Evolutionary conservation across 345 rosid species (phyloP).

Genomic region (Rhizophora mangle): DNA sequence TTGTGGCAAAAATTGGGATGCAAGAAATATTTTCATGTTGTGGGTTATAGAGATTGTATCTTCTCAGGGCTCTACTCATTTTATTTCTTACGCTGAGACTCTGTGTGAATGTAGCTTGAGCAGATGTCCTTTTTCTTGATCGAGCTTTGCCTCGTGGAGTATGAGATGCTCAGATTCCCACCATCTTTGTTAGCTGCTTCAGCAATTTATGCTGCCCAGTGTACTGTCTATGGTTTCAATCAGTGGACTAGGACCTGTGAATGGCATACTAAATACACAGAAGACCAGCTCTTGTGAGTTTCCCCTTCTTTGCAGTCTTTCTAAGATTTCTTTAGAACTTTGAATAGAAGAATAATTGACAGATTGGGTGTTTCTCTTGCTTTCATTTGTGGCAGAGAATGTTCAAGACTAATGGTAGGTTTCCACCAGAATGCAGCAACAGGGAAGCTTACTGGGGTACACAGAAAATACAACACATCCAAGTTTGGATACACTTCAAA

Average conservation of each 20-base stretch:
- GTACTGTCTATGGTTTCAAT: slow-evolving; percentile 55
- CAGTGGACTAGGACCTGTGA: slow-evolving; percentile 76
- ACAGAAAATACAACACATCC: slow-evolving; percentile 68
- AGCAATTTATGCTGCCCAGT: slow-evolving; percentile 78
- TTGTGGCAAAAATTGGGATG: no score
- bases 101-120: slow-evolving; percentile 48
- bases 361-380: not conserved
- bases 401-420: slow-evolving; percentile 61
- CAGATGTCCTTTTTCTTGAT: slow-evolving; percentile 67
- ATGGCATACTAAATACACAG: slow-evolving; percentile 65
- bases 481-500: slow-evolving; percentile 70
- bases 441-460: slow-evolving; percentile 81
- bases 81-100: not conserved
- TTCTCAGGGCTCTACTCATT: no score
- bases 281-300: slow-evolving; percentile 72
- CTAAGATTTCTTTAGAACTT: not conserved
- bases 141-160: slow-evolving; percentile 88
- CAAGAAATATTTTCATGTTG: no score
- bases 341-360: not conserved
- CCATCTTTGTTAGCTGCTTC: slow-evolving; percentile 84
- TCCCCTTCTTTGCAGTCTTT: not conserved
- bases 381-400: slow-evolving; percentile 47
- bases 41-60: no score
- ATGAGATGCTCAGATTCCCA: slow-evolving; percentile 72
- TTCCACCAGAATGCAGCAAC: slow-evolving; percentile 61